A percentile compares a stretch with the other conserved stretches of the same genome.
Conservation (phyloP, 805 yeast genomes). For the Candida hungchunana region DNA sequence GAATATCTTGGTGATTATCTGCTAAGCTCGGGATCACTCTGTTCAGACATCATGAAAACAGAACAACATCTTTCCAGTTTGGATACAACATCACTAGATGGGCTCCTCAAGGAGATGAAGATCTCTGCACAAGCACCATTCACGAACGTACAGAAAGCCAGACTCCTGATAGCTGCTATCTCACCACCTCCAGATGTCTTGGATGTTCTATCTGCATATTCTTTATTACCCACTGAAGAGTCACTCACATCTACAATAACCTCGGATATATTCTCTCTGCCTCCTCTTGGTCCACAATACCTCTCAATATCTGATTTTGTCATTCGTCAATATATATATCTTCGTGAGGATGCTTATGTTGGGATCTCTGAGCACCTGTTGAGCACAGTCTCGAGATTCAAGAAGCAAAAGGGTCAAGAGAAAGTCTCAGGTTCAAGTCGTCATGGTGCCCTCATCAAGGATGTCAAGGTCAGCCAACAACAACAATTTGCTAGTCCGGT, state of each 20-base stretch:
- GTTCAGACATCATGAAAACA: no score
- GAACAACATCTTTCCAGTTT: no score
- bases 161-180: no score
- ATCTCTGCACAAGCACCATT: no score
- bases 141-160: no score
- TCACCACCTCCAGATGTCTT: no score
- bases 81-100: no score
- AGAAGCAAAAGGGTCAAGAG: conserved; percentile 5
- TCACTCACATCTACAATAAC: no score
- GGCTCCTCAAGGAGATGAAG: no score
- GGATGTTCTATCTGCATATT: no score
- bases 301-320: conserved; percentile 14
- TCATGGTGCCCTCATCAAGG: conserved; percentile 9
- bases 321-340: conserved; percentile 4
- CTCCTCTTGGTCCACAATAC: conserved; percentile 6
- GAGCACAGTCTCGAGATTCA: conserved; percentile 14
- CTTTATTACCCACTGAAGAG: no score
- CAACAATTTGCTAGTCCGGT: not conserved
- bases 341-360: conserved; percentile 2
- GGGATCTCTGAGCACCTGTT: conserved; percentile 12
- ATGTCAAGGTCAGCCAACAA: not conserved
- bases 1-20: conserved; percentile 21
- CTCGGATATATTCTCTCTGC: not conserved
- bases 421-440: conserved; percentile 20
- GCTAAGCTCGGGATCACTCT: no score